A percentile compares a stretch with the other conserved stretches of the same genome.
Conservation (phyloP, 139 green algal species). For the Closterium sp. region DNA sequence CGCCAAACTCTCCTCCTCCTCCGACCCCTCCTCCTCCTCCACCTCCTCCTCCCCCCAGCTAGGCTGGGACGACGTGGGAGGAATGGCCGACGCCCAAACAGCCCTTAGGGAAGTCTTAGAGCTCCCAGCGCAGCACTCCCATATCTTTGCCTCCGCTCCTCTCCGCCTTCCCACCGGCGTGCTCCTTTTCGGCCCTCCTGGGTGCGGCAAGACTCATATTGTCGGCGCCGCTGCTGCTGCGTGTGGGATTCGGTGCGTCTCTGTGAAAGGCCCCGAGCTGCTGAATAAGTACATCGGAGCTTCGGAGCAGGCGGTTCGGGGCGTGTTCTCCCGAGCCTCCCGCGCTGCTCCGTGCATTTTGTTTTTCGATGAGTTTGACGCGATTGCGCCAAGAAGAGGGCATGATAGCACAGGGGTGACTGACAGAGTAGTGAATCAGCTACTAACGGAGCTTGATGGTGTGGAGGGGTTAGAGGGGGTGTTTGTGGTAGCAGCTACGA, state of each 20-base stretch:
- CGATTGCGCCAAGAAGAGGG: conserved; percentile 87
- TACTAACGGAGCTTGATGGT: conserved; percentile 97
- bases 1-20: background rate
- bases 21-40: too few relatives aligned
- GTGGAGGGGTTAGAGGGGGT: conserved; percentile 87
- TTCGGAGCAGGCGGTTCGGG: conserved; percentile 70
- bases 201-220: conserved; percentile 94
- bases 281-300: conserved; percentile 99
- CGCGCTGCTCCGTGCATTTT: conserved; percentile 89
- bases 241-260: conserved; percentile 69
- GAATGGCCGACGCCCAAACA: conserved; percentile 71
- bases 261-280: conserved; percentile 90
- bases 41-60: background rate
- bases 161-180: conserved; percentile 86
- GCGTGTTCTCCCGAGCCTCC: conserved; percentile 82
- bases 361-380: conserved; percentile 99
- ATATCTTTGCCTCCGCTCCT: conserved; percentile 67
- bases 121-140: conserved; percentile 68
- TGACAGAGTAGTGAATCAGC: conserved; percentile 93
- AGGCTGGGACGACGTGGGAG: conserved; percentile 66
- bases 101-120: conserved; percentile 81
- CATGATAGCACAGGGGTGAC: conserved; percentile 93
- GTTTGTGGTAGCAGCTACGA: conserved; percentile 86
- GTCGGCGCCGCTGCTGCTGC: conserved; percentile 72
- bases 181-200: conserved; percentile 94